Evolutionary conservation across 179 eudicot genomes (phyloP).

Genomic region (Heliamphora pulchella): DNA sequence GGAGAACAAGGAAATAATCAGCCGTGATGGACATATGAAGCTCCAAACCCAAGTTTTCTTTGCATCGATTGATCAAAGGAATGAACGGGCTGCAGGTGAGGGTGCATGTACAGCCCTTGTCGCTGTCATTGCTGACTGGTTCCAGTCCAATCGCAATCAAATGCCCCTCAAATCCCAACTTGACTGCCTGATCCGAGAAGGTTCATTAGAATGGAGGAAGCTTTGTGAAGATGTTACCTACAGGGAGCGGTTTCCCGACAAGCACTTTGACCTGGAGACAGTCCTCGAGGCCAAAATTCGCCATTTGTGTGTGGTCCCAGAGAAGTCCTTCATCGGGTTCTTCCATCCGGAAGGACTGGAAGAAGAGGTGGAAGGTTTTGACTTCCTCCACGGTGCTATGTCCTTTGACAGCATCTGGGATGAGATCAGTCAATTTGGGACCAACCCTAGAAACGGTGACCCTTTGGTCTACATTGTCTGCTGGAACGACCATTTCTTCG

Average conservation of each 20-base stretch:
- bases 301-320: constrained; percentile 48
- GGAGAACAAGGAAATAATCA: constrained; percentile 53
- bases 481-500: constrained; percentile 86
- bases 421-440: constrained; percentile 48
- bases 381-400: constrained; percentile 72
- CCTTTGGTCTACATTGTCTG: constrained; percentile 61
- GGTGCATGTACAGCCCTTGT: constrained; percentile 76
- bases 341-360: constrained; percentile 69
- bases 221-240: constrained; percentile 48
- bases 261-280: constrained; percentile 85
- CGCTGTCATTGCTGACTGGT: constrained; percentile 64
- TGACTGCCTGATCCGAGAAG: constrained; percentile 59
- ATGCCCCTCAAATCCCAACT: constrained; percentile 66
- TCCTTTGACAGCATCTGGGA: constrained; percentile 85
- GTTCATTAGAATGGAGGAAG: constrained; percentile 64
- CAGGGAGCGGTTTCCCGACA: constrained; percentile 62
- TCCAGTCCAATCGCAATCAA: constrained; percentile 43
- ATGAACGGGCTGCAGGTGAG: constrained; percentile 65
- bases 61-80: constrained; percentile 71
- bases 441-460: constrained; percentile 20
- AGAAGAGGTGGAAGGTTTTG: constrained; percentile 39
- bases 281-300: constrained; percentile 63
- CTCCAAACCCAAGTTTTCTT: constrained; percentile 56
- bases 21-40: constrained; percentile 65
- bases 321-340: constrained; percentile 72